Evolutionary conservation across 2,329 filamentous ascomycete genomes (phyloP), one percentile per base, ranked within the genome.

Genomic region (Daldinia eschscholtzii): DNA sequence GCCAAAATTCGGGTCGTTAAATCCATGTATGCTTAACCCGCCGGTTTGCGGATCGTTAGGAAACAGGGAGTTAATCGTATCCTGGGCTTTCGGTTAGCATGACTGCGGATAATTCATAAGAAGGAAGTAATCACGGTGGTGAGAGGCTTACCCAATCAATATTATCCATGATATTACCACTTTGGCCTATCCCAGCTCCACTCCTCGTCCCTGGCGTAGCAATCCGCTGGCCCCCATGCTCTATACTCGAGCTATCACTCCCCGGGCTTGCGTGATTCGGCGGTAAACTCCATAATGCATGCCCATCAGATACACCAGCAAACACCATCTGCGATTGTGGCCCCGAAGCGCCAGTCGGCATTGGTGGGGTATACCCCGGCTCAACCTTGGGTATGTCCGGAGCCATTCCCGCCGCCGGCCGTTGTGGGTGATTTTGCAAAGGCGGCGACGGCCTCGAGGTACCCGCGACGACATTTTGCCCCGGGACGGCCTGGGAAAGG

Each of bases 131-230:
- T 5, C 3, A 18, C 18, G 57, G 59, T 18, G 35, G 46, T 20
- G 57, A 67, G 50, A 57, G 23, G 83, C 87, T 81, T 79, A 91
- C 89, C 89, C 89, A 92, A 72, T 92, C 89, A 70, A 92, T 87
- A 63, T 88, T 87, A 44, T 88, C 79, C 78, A 84, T 82, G 41
- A 81, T 79, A 68, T 73, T 78, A 13, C 64, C 67, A 26, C 72
- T n/a, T 64, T 10, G 56, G 72, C 37, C 18, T 57, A 53, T 55
- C 48, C 44, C 63, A n/a, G 42, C 44, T 12, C 48, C 48, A 35
- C 33, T 35, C n/a, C 58, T 59, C 33, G 57, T 9, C 18, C 62
- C 53, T 6, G 68, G 53, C 15, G 53, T 46, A 30, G 60, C 23
- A 12, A 70, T 60, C n/a, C 28, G 39, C 15, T 65, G 68, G 9